phyloP scores from a whole-genome alignment of 108 stramenopile species.

The Cyclotella sp. region DNA sequence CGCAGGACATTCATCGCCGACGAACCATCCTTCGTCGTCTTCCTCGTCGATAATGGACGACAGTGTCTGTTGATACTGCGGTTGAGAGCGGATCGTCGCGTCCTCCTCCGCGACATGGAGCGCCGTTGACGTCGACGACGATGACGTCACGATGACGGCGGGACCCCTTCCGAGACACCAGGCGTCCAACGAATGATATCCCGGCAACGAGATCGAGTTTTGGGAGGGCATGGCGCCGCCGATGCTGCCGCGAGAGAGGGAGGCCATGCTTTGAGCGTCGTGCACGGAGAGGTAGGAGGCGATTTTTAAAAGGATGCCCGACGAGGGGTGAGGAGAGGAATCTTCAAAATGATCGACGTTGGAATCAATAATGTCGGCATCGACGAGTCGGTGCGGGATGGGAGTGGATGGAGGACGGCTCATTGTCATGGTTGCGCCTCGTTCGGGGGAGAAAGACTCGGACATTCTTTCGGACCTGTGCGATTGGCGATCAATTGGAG shows the following conservation, averaged over 20 bases:
- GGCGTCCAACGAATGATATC: constrained; percentile 32
- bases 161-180: not conserved
- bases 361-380: too few species aligned
- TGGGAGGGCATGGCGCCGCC: constrained; percentile 8
- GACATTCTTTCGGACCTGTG: too few species aligned
- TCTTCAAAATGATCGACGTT: too few species aligned
- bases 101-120: not conserved
- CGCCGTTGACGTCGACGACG: not conserved
- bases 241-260: constrained; percentile 18
- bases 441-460: too few species aligned
- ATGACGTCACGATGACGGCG: not conserved
- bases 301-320: constrained; percentile 44
- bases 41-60: constrained; percentile 24
- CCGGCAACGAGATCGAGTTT: constrained; percentile 4
- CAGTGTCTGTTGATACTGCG: constrained; percentile 19
- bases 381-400: too few species aligned
- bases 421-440: too few species aligned
- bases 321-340: constrained; percentile 2
- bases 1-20: constrained; percentile 41
- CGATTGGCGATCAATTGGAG: too few species aligned
- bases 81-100: not conserved
- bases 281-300: constrained; percentile 71
- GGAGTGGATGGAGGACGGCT: too few species aligned
- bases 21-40: constrained; percentile 56
- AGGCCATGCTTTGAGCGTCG: constrained; percentile 55